Percentiles rank a stretch among this genome's conserved stretches.
phyloP scores from a whole-genome alignment of 2,329 filamentous ascomycete species.

The Mollisia scopiformis region DNA sequence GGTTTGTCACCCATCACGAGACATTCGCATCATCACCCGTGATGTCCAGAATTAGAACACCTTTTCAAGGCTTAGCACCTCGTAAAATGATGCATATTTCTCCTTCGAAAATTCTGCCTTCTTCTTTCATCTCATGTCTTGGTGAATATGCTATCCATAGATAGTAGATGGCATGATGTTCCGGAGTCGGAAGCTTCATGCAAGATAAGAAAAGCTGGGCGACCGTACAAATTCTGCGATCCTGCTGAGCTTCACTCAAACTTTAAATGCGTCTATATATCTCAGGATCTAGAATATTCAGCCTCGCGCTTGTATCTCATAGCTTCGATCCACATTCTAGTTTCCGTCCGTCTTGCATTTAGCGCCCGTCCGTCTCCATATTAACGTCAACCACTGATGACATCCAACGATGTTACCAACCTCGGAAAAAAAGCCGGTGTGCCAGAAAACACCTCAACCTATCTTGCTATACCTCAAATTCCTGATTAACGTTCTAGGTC shows the following conservation, averaged over 20 bases:
- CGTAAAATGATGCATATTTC: neutral
- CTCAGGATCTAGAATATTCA: neutral
- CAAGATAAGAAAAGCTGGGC: neutral
- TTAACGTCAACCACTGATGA: neutral
- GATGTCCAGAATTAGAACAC: neutral
- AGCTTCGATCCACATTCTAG: neutral
- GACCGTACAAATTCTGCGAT: neutral
- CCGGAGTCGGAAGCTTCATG: neutral
- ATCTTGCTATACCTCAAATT: neutral
- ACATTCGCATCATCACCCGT: neutral
- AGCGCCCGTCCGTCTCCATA: neutral
- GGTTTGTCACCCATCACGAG: neutral
- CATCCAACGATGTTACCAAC: neutral
- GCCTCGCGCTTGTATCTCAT: neutral
- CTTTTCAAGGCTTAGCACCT: neutral
- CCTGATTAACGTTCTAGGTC: slow-evolving; percentile 1
- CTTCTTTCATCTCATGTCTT: neutral
- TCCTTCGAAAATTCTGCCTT: neutral
- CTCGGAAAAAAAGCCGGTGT: neutral
- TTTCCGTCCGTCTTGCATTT: neutral
- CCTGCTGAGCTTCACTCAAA: neutral
- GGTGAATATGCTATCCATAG: neutral
- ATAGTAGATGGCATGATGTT: neutral
- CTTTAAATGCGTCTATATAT: neutral
- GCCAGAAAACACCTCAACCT: neutral